Conservation (phyloP, 495 filamentous ascomycete genomes). For the Penicillium odoratum region DNA sequence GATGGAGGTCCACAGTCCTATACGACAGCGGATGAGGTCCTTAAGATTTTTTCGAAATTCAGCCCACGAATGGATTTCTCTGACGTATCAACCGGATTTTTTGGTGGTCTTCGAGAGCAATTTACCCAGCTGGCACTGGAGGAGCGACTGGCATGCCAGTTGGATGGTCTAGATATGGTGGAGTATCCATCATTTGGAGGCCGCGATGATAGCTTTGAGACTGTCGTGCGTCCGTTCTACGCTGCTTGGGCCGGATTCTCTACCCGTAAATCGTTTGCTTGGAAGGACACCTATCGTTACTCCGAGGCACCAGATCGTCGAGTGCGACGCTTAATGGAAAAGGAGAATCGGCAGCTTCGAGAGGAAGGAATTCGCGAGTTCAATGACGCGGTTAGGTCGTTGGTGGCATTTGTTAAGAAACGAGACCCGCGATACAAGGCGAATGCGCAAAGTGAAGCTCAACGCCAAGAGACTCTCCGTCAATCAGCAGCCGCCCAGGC, state of each 20-base stretch:
- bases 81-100: slow-evolving; percentile 79
- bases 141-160: slow-evolving; percentile 70
- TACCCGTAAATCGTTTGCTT: slow-evolving; percentile 82
- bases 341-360: slow-evolving; percentile 86
- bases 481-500: slow-evolving; percentile 80
- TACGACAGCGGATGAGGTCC: slow-evolving; percentile 76
- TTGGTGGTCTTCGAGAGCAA: slow-evolving; percentile 66
- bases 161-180: slow-evolving; percentile 56
- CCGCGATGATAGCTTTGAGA: slow-evolving; percentile 64
- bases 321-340: slow-evolving; percentile 83
- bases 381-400: slow-evolving; percentile 85
- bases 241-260: slow-evolving; percentile 76
- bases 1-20: slow-evolving; percentile 56
- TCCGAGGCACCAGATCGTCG: slow-evolving; percentile 87
- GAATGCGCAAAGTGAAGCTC: slow-evolving; percentile 70
- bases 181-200: slow-evolving; percentile 82
- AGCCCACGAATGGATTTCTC: slow-evolving; percentile 73
- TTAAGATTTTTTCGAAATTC: slow-evolving; percentile 71
- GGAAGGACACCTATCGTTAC: slow-evolving; percentile 80
- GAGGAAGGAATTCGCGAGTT: slow-evolving; percentile 83
- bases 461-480: slow-evolving; percentile 77
- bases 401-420: slow-evolving; percentile 91
- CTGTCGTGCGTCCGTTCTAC: slow-evolving; percentile 79
- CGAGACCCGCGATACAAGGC: slow-evolving; percentile 79
- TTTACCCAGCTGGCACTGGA: slow-evolving; percentile 82